Evolutionary conservation across 164 flowering plant genomes (phyloP).

Genomic region (Saururus chinensis): DNA sequence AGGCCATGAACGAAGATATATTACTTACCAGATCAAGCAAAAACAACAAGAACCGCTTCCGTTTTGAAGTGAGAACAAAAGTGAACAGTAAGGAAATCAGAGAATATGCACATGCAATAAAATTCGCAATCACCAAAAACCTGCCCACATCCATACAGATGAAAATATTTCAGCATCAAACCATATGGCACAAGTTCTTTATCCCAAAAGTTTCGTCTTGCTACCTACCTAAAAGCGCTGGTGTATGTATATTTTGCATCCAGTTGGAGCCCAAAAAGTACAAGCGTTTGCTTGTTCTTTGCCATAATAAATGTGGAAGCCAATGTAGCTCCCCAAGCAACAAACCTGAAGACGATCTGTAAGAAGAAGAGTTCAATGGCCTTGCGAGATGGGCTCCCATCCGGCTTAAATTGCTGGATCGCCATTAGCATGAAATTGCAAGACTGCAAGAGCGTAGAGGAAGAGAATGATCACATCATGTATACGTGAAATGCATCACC

Average conservation of each 20-base stretch:
- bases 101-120: constrained; percentile 24
- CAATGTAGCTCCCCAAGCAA: constrained; percentile 28
- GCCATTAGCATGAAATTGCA: too few relatives aligned
- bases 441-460: too few relatives aligned
- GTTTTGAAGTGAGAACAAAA: constrained; percentile 10
- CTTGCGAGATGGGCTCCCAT: too few relatives aligned
- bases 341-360: constrained; percentile 16
- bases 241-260: constrained; percentile 28
- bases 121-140: constrained; percentile 31
- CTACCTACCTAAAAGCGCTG: constrained; percentile 29
- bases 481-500: too few relatives aligned
- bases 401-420: too few relatives aligned
- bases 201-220: neutral
- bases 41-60: constrained; percentile 25
- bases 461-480: too few relatives aligned
- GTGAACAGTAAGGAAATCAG: constrained; percentile 26
- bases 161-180: too few relatives aligned
- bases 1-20: neutral
- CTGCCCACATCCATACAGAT: constrained; percentile 16
- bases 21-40: constrained; percentile 47
- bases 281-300: constrained; percentile 21
- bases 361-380: too few relatives aligned
- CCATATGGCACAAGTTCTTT: too few relatives aligned
- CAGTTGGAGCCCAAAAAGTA: constrained; percentile 15
- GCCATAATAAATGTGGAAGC: constrained; percentile 15